Evolutionary conservation across 768 basidiomycete species (phyloP), one percentile per base, ranked within the genome.

Genomic region (Boletus rubescentipes): DNA sequence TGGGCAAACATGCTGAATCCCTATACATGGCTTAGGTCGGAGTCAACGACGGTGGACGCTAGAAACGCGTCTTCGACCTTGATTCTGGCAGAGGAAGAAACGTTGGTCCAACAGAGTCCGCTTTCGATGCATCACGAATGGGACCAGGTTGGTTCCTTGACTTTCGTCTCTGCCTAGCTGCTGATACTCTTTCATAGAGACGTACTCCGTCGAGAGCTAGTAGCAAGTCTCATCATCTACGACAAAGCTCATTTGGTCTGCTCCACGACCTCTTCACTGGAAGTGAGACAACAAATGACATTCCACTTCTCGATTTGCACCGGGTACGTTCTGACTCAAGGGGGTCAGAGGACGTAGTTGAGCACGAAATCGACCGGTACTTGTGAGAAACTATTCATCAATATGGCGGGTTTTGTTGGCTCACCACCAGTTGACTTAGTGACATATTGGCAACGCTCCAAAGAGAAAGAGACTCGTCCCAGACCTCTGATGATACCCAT

Each of bases 1-100:
- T 97, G 93, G 93, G 65, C 91, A 18, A 80, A 83, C 42, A 77
- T 75, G 46, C 68, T 92, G 29, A 97, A 98, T 65, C 95, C 93
- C 2, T 98, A 97, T 70, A 79, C 85, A 21, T 89, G 86, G 82
- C 72, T 92, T 54, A 82, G 80, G 55, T 79, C 87, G 2, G 85
- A 85, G 62, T 87, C 89, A 0, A 85, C 85, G 51, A 83, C 83
- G 0, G 79, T 89, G 37, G 84, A 80, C 50, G 87, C 89, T 6
- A 84, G 86, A 49, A 80, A 82, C 46, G 69, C 92, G 30, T 89
- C 90, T 3, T 82, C 86, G 15, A 86, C 82, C 55, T 77, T 90
- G 21, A 82, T 91, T 14, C 74, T 92, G 16, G 89, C 88, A 0
- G 85, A 91, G 77, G 84, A 87, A 71, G 88, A 89, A 68, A 79